Evolutionary conservation across 345 rosid genomes (phyloP), one percentile per base, ranked within the genome.

Genomic region (Corchorus capsularis): DNA sequence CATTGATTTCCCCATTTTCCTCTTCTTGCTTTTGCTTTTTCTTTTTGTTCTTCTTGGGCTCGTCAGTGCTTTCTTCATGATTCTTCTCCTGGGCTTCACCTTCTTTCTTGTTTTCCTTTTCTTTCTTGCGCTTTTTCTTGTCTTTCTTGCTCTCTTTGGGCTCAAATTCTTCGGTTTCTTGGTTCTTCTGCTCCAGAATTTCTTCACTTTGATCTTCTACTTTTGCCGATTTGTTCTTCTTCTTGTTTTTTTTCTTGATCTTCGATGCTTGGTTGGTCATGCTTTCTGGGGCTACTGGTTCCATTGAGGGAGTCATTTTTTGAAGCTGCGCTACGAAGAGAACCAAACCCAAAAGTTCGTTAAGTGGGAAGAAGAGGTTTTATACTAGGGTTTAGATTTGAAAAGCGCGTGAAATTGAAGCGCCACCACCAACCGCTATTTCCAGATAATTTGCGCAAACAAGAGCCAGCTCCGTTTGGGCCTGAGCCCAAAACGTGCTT

Each of bases 71-170:
- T 77, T 69, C 76, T 55, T 71, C 79, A 39, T 72, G 74, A 35
- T 45, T 57, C 53, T 4, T 74, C 37, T 71, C 63, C 41, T 56
- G 16, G 43, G 62, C 8, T 63, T 79, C 77, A 65, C 35, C 60
- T 63, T 52, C 79, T 27, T 32, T 15, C 32, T 35, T 19, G 16
- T 82, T 77, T 75, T 79, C 77, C 46, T 76, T 79, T 20, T 77
- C 82, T 46, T 81, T 78, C 71, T 83, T 77, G 55, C 83, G 75
- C 37, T 83, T 85, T 61, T 83, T 83, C 88, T 81, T 85, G 78
- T 83, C 86, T 73, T 85, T 85, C 45, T 75, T 85, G 63, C 79
- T 80, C 78, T 69, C 75, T 3, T 75, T 70, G 55, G 71, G 63
- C 47, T 82, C 80, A 62, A 74, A 67, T 50, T 71, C 79, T 22